Evolutionary conservation across 1,284 basidiomycete species (phyloP), one percentile per base, ranked within the genome.

Genomic region (Cutaneotrichosporon sp.): DNA sequence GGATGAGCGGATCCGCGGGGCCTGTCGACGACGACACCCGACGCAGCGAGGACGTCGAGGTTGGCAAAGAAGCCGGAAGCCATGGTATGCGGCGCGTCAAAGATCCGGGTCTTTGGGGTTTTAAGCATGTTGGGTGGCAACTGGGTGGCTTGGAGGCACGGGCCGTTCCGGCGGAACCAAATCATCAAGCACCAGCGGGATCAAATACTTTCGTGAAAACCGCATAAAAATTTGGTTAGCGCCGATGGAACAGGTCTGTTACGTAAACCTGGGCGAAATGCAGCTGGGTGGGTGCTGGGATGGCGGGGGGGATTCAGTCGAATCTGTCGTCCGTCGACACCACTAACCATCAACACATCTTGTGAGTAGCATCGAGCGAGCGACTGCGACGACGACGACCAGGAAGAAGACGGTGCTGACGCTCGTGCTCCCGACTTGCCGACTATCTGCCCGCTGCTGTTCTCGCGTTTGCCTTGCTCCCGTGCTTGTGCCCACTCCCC

Each of bases 261-360:
- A n/a, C n/a, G n/a, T n/a, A n/a, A n/a, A n/a, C n/a, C n/a, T n/a
- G n/a, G n/a, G n/a, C n/a, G n/a, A n/a, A n/a, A n/a, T n/a, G n/a
- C n/a, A n/a, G n/a, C n/a, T n/a, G n/a, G n/a, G n/a, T n/a, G n/a
- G n/a, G n/a, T n/a, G n/a, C n/a, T n/a, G n/a, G n/a, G n/a, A n/a
- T n/a, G n/a, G n/a, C n/a, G n/a, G n/a, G n/a, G n/a, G n/a, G n/a
- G n/a, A n/a, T n/a, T n/a, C n/a, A n/a, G n/a, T 41, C 24, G 38
- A 41, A 26, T 46, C 43, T 34, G 29, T 29, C 42, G 42, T 44
- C 42, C n/a, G 42, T 44, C 42, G 42, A 44, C 27, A 29, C 24
- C 25, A 34, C 38, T 33, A 52, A 41, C 51, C 43, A 31, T 52
- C 51, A 52, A 52, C 37, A 41, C 44, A 41, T 37, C 42, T 51